These are phyloP conservation scores for Raddia guianensis DNA, from an alignment of 176 grass and related monocot genomes.

Conservation along the genomic window DNA sequence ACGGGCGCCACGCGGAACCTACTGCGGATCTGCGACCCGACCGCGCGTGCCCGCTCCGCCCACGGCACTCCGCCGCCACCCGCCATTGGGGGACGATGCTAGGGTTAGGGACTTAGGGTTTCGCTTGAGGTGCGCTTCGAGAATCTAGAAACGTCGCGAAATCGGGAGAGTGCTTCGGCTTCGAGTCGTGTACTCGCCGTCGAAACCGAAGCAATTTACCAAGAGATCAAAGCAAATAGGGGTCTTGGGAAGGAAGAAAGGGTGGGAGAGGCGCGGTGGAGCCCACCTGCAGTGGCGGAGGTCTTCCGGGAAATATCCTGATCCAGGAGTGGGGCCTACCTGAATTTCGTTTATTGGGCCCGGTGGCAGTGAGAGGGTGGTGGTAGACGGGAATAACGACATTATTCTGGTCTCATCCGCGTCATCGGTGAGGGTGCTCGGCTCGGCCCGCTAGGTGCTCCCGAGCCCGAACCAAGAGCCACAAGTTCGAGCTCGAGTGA, in stretches of 20 bases:
- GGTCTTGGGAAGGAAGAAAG: constrained; percentile 30
- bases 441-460: too few relatives aligned
- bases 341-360: neutral
- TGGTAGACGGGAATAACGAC: neutral
- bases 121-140: neutral
- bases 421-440: neutral
- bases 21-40: constrained; percentile 75
- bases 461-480: too few relatives aligned
- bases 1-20: constrained; percentile 76
- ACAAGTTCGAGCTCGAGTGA: too few relatives aligned
- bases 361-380: constrained; percentile 1
- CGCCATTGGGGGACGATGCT: constrained; percentile 48
- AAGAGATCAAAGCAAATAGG: neutral
- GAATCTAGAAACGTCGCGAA: constrained; percentile 9
- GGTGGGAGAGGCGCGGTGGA: neutral
- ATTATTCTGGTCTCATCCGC: neutral
- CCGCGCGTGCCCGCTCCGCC: constrained; percentile 62
- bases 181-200: neutral
- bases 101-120: constrained; percentile 24
- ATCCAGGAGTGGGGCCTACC: neutral
- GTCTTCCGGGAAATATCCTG: constrained; percentile 15
- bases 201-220: too few relatives aligned
- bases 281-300: neutral
- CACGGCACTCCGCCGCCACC: constrained; percentile 60
- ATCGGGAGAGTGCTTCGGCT: neutral